A percentile compares a stretch with the other conserved stretches of the same genome.
phyloP scores from a whole-genome alignment of 176 grass and related monocot genomes.

The Dactylis glomerata region DNA sequence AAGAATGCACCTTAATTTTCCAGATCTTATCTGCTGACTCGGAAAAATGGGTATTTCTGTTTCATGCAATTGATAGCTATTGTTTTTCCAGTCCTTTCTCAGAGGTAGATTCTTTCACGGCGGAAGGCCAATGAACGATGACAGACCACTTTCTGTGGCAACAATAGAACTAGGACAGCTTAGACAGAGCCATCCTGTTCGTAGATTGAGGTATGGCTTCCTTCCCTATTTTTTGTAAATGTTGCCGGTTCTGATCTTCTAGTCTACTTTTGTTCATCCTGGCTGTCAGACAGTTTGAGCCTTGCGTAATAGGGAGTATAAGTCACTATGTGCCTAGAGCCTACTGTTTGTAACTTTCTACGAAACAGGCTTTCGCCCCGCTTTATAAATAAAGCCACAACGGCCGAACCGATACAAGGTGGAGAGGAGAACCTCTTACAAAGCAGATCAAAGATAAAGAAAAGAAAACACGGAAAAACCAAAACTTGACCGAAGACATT shows the following conservation, averaged over 20 bases:
- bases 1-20: neutral
- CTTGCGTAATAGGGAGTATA: neutral
- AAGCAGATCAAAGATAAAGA: no score
- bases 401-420: no score
- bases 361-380: no score
- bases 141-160: slow-evolving; percentile 28
- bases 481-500: no score
- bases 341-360: no score
- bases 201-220: slow-evolving; percentile 72
- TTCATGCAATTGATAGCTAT: slow-evolving; percentile 20
- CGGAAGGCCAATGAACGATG: slow-evolving; percentile 30
- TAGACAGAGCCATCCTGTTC: slow-evolving; percentile 49
- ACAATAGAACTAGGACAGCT: slow-evolving; percentile 53
- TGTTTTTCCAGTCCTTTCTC: slow-evolving; percentile 62
- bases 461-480: no score
- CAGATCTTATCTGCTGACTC: neutral
- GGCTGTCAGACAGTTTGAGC: neutral
- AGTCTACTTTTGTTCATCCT: neutral
- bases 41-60: neutral
- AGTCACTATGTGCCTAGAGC: neutral
- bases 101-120: slow-evolving; percentile 55
- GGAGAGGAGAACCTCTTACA: no score
- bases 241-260: neutral
- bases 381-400: no score
- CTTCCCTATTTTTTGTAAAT: neutral